Conservation (phyloP, 2,329 filamentous ascomycete genomes). For the Periconia macrospinosa region DNA sequence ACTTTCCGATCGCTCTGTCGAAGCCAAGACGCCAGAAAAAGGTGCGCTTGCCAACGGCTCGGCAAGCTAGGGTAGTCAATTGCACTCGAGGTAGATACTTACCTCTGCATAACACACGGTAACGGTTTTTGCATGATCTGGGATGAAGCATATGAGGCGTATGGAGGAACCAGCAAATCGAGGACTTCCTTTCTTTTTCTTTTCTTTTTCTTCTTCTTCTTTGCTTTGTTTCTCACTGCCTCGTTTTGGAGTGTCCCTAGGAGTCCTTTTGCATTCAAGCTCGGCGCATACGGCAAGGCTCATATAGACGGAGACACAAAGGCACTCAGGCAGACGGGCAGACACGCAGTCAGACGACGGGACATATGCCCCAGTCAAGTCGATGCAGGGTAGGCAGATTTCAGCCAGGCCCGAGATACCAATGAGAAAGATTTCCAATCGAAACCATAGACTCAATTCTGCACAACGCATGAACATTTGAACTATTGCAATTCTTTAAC, state of each 20-base stretch:
- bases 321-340: not conserved
- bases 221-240: not conserved
- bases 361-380: not conserved
- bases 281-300: not conserved
- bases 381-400: not conserved
- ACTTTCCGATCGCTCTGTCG: too few species aligned
- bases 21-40: not conserved
- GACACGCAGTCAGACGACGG: not conserved
- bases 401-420: too few species aligned
- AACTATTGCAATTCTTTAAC: too few species aligned
- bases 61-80: not conserved
- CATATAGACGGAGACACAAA: not conserved
- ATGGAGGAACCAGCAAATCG: not conserved
- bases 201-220: not conserved
- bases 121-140: not conserved
- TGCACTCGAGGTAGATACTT: not conserved
- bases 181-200: not conserved
- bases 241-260: not conserved
- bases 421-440: too few species aligned
- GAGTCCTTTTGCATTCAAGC: not conserved
- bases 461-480: too few species aligned
- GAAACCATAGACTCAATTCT: too few species aligned
- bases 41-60: not conserved
- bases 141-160: not conserved
- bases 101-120: not conserved